Conservation (phyloP, 225 moss, liverwort and hornwort genomes). For the Polytrichum commune region DNA sequence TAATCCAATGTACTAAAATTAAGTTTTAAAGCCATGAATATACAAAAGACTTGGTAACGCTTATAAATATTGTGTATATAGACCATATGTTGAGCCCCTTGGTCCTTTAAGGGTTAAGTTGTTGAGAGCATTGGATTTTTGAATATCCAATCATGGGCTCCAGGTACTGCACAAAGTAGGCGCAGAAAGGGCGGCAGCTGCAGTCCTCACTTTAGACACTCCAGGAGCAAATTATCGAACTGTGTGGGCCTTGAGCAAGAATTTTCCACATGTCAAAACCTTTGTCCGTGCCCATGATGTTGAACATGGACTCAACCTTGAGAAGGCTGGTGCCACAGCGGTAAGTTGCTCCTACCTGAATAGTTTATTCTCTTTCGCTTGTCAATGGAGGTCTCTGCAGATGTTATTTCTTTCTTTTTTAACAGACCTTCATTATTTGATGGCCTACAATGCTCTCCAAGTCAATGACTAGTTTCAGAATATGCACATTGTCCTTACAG, state of each 20-base stretch:
- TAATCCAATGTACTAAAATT: no score
- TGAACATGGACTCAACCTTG: conserved; percentile 80
- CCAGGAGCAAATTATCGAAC: conserved; percentile 95
- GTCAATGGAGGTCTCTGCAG: no score
- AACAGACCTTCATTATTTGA: background rate
- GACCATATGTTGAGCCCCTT: no score
- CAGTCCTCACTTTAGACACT: conserved; percentile 91
- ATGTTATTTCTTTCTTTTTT: no score
- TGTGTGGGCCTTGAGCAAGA: conserved; percentile 87
- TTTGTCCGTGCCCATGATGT: conserved; percentile 96
- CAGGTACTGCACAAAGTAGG: conserved; percentile 89
- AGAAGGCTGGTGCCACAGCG: conserved; percentile 92
- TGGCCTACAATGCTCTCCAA: background rate
- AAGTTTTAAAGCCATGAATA: no score
- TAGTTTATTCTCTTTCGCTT: no score
- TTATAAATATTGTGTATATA: no score
- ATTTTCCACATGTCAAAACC: conserved; percentile 81
- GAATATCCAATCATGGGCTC: conserved; percentile 12
- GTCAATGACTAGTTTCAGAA: no score
- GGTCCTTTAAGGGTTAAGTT: no score
- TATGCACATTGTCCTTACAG: no score
- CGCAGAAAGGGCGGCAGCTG: conserved; percentile 85
- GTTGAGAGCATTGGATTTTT: background rate
- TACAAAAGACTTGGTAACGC: no score
- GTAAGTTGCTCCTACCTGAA: conserved; percentile 27